Evolutionary conservation across 2,329 filamentous ascomycete genomes (phyloP).

Genomic region (Paramyrothecium sp.): DNA sequence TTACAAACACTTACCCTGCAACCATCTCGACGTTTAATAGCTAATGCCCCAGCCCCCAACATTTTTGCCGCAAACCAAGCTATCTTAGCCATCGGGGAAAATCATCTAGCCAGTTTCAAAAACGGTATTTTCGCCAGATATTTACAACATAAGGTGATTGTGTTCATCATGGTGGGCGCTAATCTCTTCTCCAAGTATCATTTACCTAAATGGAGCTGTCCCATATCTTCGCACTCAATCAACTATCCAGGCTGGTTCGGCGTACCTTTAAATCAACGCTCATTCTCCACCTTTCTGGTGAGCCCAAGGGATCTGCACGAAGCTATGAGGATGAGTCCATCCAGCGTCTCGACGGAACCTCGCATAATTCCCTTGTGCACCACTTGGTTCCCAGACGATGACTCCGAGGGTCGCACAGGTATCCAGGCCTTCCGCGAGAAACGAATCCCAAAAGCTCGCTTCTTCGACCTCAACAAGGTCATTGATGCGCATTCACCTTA

Average conservation of each 20-base stretch:
- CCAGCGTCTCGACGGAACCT: constrained; percentile 76
- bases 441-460: constrained; percentile 85
- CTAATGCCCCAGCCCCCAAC: not conserved
- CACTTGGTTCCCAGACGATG: constrained; percentile 95
- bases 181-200: not conserved
- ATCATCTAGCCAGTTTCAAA: not conserved
- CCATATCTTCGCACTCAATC: not conserved
- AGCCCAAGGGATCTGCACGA: constrained; percentile 78
- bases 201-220: not conserved
- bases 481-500: constrained; percentile 87
- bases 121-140: not conserved
- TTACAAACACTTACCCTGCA: not conserved
- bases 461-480: constrained; percentile 93
- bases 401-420: constrained; percentile 66
- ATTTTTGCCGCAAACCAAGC: not conserved
- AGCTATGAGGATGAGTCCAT: constrained; percentile 79
- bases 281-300: constrained; percentile 80
- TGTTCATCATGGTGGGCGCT: not conserved
- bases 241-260: not conserved
- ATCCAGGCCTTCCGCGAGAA: constrained; percentile 76
- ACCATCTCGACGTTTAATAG: not conserved
- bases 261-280: constrained; percentile 15
- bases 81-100: not conserved
- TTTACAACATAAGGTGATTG: not conserved
- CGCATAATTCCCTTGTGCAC: constrained; percentile 88